Percentiles rank a stretch among this genome's conserved stretches.
These are phyloP conservation scores for Cyberlindnera sargentensis DNA, from an alignment of 805 yeast genomes.

Conservation along the genomic window DNA sequence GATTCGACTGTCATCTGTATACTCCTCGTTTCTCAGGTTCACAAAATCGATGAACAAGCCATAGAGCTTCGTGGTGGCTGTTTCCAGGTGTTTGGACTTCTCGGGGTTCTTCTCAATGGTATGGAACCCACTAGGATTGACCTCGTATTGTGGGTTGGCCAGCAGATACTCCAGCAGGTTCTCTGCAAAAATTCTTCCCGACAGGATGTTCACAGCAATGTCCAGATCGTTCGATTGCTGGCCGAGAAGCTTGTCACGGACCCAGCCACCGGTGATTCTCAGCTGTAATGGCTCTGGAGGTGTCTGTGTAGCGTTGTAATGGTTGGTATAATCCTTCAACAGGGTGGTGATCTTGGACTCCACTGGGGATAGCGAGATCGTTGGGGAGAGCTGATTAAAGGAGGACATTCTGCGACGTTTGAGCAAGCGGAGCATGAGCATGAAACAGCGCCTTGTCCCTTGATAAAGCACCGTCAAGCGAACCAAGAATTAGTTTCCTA, in stretches of 20 bases:
- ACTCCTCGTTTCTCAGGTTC: constrained; percentile 80
- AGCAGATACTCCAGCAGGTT: constrained; percentile 46
- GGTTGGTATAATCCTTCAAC: constrained; percentile 32
- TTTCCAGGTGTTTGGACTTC: constrained; percentile 92
- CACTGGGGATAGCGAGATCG: constrained; percentile 30
- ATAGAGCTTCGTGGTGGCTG: constrained; percentile 84
- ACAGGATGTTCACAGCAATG: constrained; percentile 75
- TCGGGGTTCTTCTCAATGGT: constrained; percentile 90
- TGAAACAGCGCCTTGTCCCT: neutral
- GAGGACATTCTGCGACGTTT: constrained; percentile 11
- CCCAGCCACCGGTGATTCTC: constrained; percentile 98
- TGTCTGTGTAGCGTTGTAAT: constrained; percentile 3
- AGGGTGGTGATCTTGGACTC: constrained; percentile 36
- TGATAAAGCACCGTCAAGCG: too few relatives aligned
- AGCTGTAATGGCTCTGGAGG: constrained; percentile 35
- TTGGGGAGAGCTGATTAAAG: constrained; percentile 9
- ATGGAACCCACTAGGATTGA: constrained; percentile 48
- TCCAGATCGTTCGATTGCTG: constrained; percentile 80
- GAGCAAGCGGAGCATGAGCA: constrained; percentile 3
- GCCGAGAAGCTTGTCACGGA: constrained; percentile 85
- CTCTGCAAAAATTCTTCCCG: constrained; percentile 83
- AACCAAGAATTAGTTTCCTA: too few relatives aligned
- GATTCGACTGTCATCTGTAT: constrained; percentile 77
- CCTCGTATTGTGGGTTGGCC: constrained; percentile 27
- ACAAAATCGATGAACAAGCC: constrained; percentile 92